Conservation (phyloP, 495 filamentous ascomycete species). For the Parathielavia hyrcaniae region DNA sequence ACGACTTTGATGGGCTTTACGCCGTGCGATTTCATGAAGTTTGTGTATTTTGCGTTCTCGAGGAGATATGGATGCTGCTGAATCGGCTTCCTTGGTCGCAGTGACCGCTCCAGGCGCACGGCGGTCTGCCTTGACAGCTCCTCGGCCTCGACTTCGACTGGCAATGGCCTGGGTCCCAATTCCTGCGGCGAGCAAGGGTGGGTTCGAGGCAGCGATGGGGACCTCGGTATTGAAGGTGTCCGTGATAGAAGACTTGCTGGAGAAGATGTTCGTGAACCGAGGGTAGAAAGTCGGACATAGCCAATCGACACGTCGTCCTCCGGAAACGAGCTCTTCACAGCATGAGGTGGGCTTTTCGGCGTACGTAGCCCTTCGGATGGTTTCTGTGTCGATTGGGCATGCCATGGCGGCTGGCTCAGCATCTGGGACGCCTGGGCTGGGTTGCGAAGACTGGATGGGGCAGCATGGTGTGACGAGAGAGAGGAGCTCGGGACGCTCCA, state of each 20-base stretch:
- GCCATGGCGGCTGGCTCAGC: slow-evolving; percentile 1
- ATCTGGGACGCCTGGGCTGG: slow-evolving; percentile 1
- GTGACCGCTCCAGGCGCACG: slow-evolving; percentile 35
- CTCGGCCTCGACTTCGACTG: slow-evolving; percentile 14
- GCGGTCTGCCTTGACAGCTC: slow-evolving; percentile 20
- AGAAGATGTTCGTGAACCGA: slow-evolving; percentile 11
- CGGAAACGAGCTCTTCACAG: background rate
- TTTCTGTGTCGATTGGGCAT: background rate
- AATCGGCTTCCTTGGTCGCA: slow-evolving; percentile 66
- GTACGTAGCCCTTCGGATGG: background rate
- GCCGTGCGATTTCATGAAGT: slow-evolving; percentile 54
- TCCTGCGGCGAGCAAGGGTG: background rate
- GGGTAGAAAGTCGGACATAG: slow-evolving; percentile 14
- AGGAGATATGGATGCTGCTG: slow-evolving; percentile 68
- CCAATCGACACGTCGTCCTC: slow-evolving; percentile 18
- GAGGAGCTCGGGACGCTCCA: slow-evolving; percentile 23
- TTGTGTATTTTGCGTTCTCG: slow-evolving; percentile 61
- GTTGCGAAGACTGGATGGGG: background rate
- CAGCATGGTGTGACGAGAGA: slow-evolving; percentile 7
- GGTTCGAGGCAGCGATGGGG: slow-evolving; percentile 5
- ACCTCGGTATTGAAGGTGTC: slow-evolving; percentile 14
- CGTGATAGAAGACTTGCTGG: slow-evolving; percentile 18
- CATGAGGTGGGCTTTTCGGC: background rate
- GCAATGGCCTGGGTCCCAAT: background rate
- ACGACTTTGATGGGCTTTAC: slow-evolving; percentile 55